Conservation (phyloP, 2,329 filamentous ascomycete genomes). For the Microcyclospora pomicola region DNA sequence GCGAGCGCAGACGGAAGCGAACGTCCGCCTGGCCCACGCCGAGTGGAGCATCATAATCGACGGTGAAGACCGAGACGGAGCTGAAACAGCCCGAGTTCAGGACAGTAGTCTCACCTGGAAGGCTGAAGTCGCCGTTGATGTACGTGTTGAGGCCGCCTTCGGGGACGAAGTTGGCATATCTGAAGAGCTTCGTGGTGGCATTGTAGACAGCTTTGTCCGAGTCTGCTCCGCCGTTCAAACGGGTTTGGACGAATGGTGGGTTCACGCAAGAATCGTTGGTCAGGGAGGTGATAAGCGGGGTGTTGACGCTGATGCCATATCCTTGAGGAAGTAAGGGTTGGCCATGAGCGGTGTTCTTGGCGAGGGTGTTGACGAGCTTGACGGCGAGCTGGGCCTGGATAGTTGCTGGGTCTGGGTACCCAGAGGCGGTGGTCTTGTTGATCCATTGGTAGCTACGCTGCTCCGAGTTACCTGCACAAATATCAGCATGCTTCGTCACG, state of each 20-base stretch:
- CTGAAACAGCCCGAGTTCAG: constrained; percentile 30
- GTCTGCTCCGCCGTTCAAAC: constrained; percentile 37
- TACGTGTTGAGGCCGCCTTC: constrained; percentile 31
- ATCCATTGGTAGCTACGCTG: constrained; percentile 32
- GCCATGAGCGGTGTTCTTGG: constrained; percentile 22
- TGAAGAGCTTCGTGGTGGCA: constrained; percentile 31
- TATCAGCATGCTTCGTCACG: too few relatives aligned
- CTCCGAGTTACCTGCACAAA: constrained; percentile 19
- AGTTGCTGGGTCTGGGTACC: constrained; percentile 28
- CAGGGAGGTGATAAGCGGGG: constrained; percentile 30
- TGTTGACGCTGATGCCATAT: constrained; percentile 39
- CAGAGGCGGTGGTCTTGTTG: constrained; percentile 25
- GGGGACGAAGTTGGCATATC: constrained; percentile 27
- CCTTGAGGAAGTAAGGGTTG: constrained; percentile 32
- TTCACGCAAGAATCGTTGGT: constrained; percentile 26
- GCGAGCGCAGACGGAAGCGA: not conserved
- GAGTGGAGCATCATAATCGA: constrained; percentile 38
- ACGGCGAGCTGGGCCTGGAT: constrained; percentile 30
- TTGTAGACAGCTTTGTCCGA: constrained; percentile 35
- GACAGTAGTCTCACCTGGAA: constrained; percentile 39
- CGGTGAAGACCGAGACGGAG: constrained; percentile 34
- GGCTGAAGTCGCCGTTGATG: constrained; percentile 37
- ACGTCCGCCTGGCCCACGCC: constrained; percentile 12
- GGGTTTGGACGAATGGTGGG: constrained; percentile 34
- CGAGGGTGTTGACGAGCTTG: constrained; percentile 33